Percentiles rank a stretch among this genome's conserved stretches.
phyloP scores from a whole-genome alignment of 1,284 basidiomycete species.

The Ustilago sp. region DNA sequence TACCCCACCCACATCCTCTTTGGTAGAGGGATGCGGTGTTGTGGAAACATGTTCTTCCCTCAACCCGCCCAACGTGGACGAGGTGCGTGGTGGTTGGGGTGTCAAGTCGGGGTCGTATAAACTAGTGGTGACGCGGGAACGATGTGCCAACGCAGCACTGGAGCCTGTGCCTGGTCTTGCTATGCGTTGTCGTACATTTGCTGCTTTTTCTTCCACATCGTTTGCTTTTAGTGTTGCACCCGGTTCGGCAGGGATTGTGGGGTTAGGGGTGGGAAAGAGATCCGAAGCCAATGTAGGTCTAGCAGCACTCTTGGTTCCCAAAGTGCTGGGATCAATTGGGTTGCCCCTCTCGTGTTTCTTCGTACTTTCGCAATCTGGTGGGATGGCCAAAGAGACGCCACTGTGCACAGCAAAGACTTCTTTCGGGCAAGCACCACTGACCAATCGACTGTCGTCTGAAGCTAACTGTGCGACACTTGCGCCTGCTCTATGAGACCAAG shows the following conservation, averaged over 20 bases:
- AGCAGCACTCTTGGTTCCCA: slow-evolving; percentile 26
- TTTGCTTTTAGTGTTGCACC: not conserved
- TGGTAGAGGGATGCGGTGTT: too few relatives aligned
- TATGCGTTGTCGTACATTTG: slow-evolving; percentile 22
- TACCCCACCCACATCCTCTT: not conserved
- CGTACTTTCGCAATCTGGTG: slow-evolving; percentile 2
- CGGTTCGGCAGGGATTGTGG: not conserved
- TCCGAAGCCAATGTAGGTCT: slow-evolving; percentile 11
- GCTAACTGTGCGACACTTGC: slow-evolving; percentile 13
- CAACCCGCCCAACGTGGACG: not conserved
- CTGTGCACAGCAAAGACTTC: slow-evolving; percentile 7
- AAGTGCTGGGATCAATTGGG: slow-evolving; percentile 23
- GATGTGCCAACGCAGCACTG: slow-evolving; percentile 23
- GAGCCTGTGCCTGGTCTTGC: slow-evolving; percentile 29
- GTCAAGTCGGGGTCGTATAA: slow-evolving; percentile 43
- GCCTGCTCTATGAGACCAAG: slow-evolving; percentile 14
- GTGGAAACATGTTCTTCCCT: not conserved
- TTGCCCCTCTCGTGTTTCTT: not conserved
- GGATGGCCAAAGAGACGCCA: slow-evolving; percentile 16
- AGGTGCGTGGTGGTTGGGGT: not conserved
- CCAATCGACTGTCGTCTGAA: slow-evolving; percentile 2
- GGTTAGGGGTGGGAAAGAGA: slow-evolving; percentile 14
- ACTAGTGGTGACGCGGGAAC: slow-evolving; percentile 35
- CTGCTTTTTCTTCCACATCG: not conserved
- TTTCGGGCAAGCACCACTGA: not conserved